Base-by-base conservation (phyloP, 148 eudicot genomes). In the Chenopodium album region DNA sequence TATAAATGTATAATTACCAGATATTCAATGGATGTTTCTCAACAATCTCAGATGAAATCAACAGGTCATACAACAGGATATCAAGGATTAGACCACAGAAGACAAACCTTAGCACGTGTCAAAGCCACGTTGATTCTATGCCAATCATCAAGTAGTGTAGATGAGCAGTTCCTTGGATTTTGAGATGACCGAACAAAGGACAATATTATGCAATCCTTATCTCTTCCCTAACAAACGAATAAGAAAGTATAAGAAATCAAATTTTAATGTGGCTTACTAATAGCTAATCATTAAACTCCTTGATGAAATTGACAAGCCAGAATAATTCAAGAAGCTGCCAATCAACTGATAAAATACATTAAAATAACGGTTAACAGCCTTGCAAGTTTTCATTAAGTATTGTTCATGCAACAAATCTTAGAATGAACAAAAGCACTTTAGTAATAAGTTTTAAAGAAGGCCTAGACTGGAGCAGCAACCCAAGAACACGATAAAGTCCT, bases 101-200 rank as follows among this genome's bases (percentile, higher is more conserved):
- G 59, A 75, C 79, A 20, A 78, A 94, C 99, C 98, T 96, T 96
- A 79, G 98, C 97, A 80, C 99, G 97, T 46, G 99, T 96, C 32
- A 96, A 83, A 59, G 98, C 99, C 71, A 96, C 99, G 60, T 96
- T 96, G 76, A 94, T 90, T 82, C 99, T 88, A 82, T 94, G 99
- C 99, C 99, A 96, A 81, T 96, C 99, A 73, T 95, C 99, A 44
- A 96, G 99, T 83, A 96, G 84, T 46, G 99, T 92, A 80, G 97
- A 94, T 71, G 89, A 81, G 80, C 85, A 89, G 81, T 82, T 94
- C 73, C 89, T 90, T 76, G 91, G 89, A 79, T 86, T 92, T 83
- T 75, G 89, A 86, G 84, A 85, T 48, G 98, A 96, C 76, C 98
- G 87, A 71, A 92, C 97, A 79, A 96, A 96, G 14, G 99, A 96